Base-by-base conservation (phyloP, 768 basidiomycete species). In the Tricholoma hemisulphureum region DNA sequence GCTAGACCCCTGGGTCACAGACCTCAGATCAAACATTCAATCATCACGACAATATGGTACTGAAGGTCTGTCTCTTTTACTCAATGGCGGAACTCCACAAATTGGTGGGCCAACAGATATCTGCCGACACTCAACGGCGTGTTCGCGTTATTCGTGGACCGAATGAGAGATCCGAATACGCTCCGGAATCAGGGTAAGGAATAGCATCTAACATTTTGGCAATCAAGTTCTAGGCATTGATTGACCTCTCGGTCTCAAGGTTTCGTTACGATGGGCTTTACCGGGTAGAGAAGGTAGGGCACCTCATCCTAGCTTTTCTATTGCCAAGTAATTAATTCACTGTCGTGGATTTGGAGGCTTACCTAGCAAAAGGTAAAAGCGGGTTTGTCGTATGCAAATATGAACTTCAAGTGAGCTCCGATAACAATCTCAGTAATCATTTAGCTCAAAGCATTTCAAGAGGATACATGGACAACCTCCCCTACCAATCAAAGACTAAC, bases 181-280 rank as follows among this genome's bases (percentile, higher is more conserved):
- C 77, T 1, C 77, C 77, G 18, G 32, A 24, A 16, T 13, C 57
- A 51, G 77, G 75, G 70, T 77, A 61, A 45, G 67, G 20, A 29
- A 1, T 3, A 29, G n/a, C 18, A 2, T 39, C 35, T 55, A 50
- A 53, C 20, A 39, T 23, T 43, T 11, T 13, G 1, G 9, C 3
- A n/a, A n/a, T n/a, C n/a, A n/a, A n/a, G n/a, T n/a, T n/a, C n/a
- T n/a, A 16, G 9, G 24, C 10, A 55, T 51, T 50, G 29, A 55
- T 51, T 50, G 29, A 43, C 50, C 35, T 31, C 21, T 21, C 6
- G 55, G 50, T 31, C 4, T 34, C 7, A 46, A 76, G 76, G 7
- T 77, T 75, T 55, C 77, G 77, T 11, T 80, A 78, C 55, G 77
- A 79, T 57, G 77, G 78, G 11, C 67, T 78, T 11, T 80, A 80